Evolutionary conservation across 306 rosid genomes (phyloP).

Genomic region (Sindora glabra): DNA sequence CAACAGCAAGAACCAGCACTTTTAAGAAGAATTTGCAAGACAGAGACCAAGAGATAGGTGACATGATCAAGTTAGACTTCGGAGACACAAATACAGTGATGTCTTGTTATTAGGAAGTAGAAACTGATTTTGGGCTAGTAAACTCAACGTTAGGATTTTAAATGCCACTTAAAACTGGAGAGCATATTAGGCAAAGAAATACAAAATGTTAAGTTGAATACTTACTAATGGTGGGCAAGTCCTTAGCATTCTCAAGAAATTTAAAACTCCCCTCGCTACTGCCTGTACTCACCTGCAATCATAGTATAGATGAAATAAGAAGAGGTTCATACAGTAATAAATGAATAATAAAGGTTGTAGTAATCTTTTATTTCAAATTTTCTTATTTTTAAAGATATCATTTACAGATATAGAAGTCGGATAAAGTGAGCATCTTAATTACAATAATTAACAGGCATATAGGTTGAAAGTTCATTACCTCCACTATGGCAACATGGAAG

Average conservation of each 20-base stretch:
- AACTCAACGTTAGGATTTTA: not conserved
- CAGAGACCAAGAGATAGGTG: not conserved
- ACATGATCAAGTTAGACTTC: not conserved
- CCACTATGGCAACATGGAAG: constrained; percentile 76
- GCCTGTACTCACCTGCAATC: constrained; percentile 55
- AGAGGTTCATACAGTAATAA: not conserved
- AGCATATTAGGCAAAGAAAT: not conserved
- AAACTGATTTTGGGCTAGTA: no score
- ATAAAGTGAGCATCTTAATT: not conserved
- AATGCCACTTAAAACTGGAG: not conserved
- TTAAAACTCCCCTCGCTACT: constrained; percentile 45
- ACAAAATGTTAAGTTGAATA: constrained; percentile 5
- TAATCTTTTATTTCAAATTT: no score
- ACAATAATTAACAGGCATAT: not conserved
- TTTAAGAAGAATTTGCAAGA: no score
- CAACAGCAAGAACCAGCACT: no score
- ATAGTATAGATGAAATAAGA: not conserved
- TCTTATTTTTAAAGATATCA: not conserved
- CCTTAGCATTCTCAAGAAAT: constrained; percentile 83
- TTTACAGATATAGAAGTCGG: not conserved
- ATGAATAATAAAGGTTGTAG: constrained; percentile 1
- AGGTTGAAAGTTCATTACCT: constrained; percentile 29
- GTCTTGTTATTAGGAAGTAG: no score
- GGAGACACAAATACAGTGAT: not conserved
- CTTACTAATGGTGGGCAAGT: constrained; percentile 93